Percentiles rank a stretch among this genome's conserved stretches.
Evolutionary conservation across 768 basidiomycete species (phyloP).

Genomic region (Calocybe indica): DNA sequence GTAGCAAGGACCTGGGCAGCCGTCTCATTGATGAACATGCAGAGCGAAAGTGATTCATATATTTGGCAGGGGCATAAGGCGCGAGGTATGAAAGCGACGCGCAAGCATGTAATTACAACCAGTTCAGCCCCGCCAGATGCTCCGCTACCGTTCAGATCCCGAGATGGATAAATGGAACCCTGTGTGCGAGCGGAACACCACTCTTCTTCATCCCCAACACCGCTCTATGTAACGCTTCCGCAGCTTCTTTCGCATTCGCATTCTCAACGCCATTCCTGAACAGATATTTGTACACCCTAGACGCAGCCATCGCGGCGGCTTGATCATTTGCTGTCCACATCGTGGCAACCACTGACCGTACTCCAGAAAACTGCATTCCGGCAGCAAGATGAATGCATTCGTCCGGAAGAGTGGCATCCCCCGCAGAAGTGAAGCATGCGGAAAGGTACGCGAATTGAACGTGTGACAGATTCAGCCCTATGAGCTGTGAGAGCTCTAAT

Average conservation of each 20-base stretch:
- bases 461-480: constrained; percentile 10
- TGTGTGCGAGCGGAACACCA: background rate
- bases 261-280: background rate
- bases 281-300: constrained; percentile 23
- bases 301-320: constrained; percentile 24
- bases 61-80: no score
- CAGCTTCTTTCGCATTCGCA: constrained; percentile 10
- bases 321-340: constrained; percentile 37
- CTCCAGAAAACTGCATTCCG: constrained; percentile 27
- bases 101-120: no score
- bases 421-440: constrained; percentile 35
- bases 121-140: no score
- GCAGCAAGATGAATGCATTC: constrained; percentile 29
- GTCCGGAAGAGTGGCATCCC: constrained; percentile 18
- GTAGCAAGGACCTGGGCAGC: no score
- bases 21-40: no score
- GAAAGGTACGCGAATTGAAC: constrained; percentile 33
- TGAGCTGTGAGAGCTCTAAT: constrained; percentile 15
- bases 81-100: no score
- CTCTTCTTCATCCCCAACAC: constrained; percentile 1
- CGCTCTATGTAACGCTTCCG: constrained; percentile 19
- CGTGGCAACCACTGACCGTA: constrained; percentile 30
- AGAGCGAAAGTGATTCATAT: no score
- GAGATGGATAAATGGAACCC: background rate
- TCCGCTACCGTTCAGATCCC: background rate